Percentiles rank a stretch among this genome's conserved stretches.
Evolutionary conservation across 2,329 filamentous ascomycete genomes (phyloP).

Genomic region (Nemania sp.): DNA sequence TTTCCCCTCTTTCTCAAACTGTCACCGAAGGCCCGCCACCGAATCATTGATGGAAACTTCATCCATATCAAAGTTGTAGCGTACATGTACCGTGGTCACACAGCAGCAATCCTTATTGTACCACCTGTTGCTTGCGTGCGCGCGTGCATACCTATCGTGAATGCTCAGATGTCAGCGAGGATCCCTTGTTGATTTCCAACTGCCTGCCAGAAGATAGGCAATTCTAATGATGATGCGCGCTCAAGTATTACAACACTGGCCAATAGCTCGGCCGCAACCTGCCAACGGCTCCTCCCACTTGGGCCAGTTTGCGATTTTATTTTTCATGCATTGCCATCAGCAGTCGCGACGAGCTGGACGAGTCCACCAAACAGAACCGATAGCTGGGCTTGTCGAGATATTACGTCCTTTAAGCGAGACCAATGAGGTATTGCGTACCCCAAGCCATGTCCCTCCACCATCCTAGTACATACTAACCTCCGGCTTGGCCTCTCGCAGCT

Average conservation of each 20-base stretch:
- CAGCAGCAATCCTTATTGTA: too few relatives aligned
- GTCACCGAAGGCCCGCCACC: constrained; percentile 1
- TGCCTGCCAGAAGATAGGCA: too few relatives aligned
- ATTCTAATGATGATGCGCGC: neutral
- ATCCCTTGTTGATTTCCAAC: too few relatives aligned
- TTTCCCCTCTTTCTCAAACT: neutral
- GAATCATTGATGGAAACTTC: neutral
- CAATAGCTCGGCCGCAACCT: neutral
- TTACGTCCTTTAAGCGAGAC: constrained; percentile 15
- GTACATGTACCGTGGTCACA: too few relatives aligned
- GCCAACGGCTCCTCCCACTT: neutral
- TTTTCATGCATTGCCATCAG: constrained; percentile 14
- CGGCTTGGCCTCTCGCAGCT: constrained; percentile 2
- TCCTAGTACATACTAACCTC: constrained; percentile 3
- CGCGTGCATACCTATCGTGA: too few relatives aligned
- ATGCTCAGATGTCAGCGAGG: too few relatives aligned
- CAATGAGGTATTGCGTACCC: constrained; percentile 12
- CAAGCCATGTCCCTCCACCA: neutral
- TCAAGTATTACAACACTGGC: neutral
- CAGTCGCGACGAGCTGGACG: neutral
- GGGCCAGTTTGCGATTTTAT: constrained; percentile 20
- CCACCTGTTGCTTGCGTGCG: too few relatives aligned
- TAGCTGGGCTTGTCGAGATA: constrained; percentile 5
- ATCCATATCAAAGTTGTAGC: too few relatives aligned
- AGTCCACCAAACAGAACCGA: constrained; percentile 7